Evolutionary conservation across 768 basidiomycete species (phyloP), one percentile per base, ranked within the genome.

Genomic region (Lactarius vividus): DNA sequence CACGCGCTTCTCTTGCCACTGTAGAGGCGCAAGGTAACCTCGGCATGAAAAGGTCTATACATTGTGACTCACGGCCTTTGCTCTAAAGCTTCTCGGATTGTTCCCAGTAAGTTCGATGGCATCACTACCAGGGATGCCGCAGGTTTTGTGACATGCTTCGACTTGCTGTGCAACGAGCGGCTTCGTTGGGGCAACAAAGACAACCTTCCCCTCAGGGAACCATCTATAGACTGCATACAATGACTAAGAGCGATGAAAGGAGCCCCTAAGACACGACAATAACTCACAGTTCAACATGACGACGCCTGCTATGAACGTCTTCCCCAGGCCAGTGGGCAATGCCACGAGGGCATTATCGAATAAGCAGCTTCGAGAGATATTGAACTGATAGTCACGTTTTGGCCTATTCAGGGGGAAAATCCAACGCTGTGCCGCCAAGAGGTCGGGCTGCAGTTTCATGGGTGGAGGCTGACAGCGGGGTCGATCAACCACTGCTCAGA

Each of bases 301-400:
- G 2, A 93, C 94, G 1, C 96, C 95, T 4, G 97, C 97, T 66
- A 99, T 91, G 72, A 99, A 98, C 0, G 97, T 99, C 78, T 99
- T 99, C 18, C 97, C 97, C 15, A 98, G 79, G 54, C 97, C 97
- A 0, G 97, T 99, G 2, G 97, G 97, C 16, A 99, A 79, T 0
- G 95, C 91, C 33, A 98, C 95, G 9, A 99, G 84, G 8, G 93
- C 92, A 73, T 99, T 98, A 29, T 98, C 91, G 72, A 91, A 94
- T 28, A 99, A 81, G 71, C 88, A 91, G 35, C 85, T 82, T 72
- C 83, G 87, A 64, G 94, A 89, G 65, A 99, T 98, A 65, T 97
- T 96, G 74, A 83, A 96, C 71, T 99, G 97, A 72, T 98, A 99
- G 70, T 92, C 90, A 68, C 97, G 89, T 71, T 92, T 90, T 0